Conservation (phyloP, 2,329 filamentous ascomycete genomes). For the Aspergillus quadrilineatus region DNA sequence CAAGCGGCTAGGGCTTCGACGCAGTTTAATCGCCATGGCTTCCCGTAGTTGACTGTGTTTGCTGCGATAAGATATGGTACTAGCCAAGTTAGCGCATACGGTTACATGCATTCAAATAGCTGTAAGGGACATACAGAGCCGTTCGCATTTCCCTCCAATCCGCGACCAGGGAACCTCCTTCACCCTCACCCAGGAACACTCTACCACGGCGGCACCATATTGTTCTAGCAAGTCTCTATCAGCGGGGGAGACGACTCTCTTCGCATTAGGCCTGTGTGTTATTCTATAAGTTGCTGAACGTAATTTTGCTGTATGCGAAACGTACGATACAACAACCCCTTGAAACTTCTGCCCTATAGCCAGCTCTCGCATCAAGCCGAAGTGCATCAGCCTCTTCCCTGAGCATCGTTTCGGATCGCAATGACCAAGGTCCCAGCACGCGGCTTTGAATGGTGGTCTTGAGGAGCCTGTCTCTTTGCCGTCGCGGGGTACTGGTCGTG, state of each 20-base stretch:
- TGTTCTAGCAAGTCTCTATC: slow-evolving; percentile 80
- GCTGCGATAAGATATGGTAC: slow-evolving; percentile 94
- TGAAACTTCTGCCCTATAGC: slow-evolving; percentile 87
- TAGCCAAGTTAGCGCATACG: slow-evolving; percentile 15
- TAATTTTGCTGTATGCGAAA: slow-evolving; percentile 8
- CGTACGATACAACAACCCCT: slow-evolving; percentile 81
- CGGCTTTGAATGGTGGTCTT: slow-evolving; percentile 72
- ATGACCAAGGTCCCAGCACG: slow-evolving; percentile 96
- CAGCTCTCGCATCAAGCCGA: slow-evolving; percentile 90
- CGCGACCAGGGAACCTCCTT: slow-evolving; percentile 86
- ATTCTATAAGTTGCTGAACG: not conserved
- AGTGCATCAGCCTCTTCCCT: slow-evolving; percentile 87
- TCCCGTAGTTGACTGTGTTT: slow-evolving; percentile 96
- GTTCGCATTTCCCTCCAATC: slow-evolving; percentile 90
- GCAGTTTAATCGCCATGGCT: slow-evolving; percentile 92
- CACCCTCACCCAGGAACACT: slow-evolving; percentile 94
- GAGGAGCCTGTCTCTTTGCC: slow-evolving; percentile 40
- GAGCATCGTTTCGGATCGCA: slow-evolving; percentile 97
- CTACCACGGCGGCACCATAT: slow-evolving; percentile 90
- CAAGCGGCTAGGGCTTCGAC: slow-evolving; percentile 91
- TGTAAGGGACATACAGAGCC: slow-evolving; percentile 54
- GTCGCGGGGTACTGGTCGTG: slow-evolving; percentile 49
- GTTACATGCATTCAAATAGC: no score
- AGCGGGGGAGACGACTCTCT: slow-evolving; percentile 76
- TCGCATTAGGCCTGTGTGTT: slow-evolving; percentile 71